A percentile compares a stretch with the other conserved stretches of the same genome.
Conservation (phyloP, 2,329 filamentous ascomycete genomes). For the Tolypocladium ovalisporum region DNA sequence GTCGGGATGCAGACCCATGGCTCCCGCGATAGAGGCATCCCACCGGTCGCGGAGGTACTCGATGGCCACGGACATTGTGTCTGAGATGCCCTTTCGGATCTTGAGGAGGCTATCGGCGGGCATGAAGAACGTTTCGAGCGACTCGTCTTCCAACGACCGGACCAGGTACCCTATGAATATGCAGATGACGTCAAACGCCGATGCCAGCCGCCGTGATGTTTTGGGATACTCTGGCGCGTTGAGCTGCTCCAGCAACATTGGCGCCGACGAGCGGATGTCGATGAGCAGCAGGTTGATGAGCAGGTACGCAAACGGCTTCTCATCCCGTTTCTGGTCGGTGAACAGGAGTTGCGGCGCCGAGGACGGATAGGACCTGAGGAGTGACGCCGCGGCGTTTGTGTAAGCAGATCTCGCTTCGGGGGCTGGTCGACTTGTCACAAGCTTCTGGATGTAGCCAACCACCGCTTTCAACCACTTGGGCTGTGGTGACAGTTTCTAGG, state of each 20-base stretch:
- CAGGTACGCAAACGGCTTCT: conserved; percentile 49
- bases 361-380: conserved; percentile 44
- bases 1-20: conserved; percentile 48
- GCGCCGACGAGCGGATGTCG: conserved; percentile 53
- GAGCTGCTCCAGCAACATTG: conserved; percentile 46
- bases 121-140: conserved; percentile 30
- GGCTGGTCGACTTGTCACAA: conserved; percentile 45
- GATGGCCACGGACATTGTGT: conserved; percentile 51
- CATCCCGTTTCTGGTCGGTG: conserved; percentile 25
- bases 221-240: conserved; percentile 41
- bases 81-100: conserved; percentile 47
- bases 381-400: conserved; percentile 44
- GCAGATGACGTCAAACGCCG: conserved; percentile 51
- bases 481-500: conserved; percentile 34
- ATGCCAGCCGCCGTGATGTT: conserved; percentile 43
- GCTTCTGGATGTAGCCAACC: conserved; percentile 35
- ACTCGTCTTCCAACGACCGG: conserved; percentile 38
- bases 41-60: conserved; percentile 61
- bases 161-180: conserved; percentile 49
- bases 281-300: conserved; percentile 55
- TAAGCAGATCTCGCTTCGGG: conserved; percentile 45
- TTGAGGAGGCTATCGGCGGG: conserved; percentile 50
- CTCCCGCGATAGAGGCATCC: conserved; percentile 54
- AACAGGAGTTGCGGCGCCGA: conserved; percentile 41
- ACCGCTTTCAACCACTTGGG: conserved; percentile 43